phyloP scores from a whole-genome alignment of 176 grass and related monocot genomes.

The Oryza meyeriana region DNA sequence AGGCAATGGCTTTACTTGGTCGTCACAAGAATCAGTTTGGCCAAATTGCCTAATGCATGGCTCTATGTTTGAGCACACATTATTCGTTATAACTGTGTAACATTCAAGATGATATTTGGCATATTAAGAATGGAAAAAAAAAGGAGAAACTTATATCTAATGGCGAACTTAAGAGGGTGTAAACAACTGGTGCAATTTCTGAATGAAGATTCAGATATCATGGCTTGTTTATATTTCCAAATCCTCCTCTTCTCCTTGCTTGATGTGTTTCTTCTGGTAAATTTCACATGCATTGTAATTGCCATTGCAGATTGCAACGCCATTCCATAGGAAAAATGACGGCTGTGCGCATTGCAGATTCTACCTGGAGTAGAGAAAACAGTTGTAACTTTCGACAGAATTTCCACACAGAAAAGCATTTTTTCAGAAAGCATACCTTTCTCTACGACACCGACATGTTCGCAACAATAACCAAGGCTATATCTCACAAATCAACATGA shows the following conservation, averaged over 20 bases:
- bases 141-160: not conserved
- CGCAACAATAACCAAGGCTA: constrained; percentile 20
- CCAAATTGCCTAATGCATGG: constrained; percentile 1
- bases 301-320: not conserved
- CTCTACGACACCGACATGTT: constrained; percentile 29
- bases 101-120: not conserved
- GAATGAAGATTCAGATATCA: not conserved
- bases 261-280: not conserved
- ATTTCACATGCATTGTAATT: not conserved
- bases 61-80: constrained; percentile 9
- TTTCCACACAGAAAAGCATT: constrained; percentile 33
- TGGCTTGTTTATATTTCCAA: not conserved
- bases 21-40: constrained; percentile 10
- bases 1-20: constrained; percentile 14
- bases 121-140: not conserved
- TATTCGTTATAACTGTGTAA: not conserved
- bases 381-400: constrained; percentile 37
- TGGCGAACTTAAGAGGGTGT: not conserved
- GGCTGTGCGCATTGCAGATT: not conserved
- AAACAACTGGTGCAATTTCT: not conserved
- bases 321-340: not conserved
- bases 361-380: constrained; percentile 10
- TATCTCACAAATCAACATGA: constrained; percentile 35
- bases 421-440: constrained; percentile 31
- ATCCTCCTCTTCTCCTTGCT: not conserved